Conservation (phyloP, 495 filamentous ascomycete species). For the Penicillium chermesinum region DNA sequence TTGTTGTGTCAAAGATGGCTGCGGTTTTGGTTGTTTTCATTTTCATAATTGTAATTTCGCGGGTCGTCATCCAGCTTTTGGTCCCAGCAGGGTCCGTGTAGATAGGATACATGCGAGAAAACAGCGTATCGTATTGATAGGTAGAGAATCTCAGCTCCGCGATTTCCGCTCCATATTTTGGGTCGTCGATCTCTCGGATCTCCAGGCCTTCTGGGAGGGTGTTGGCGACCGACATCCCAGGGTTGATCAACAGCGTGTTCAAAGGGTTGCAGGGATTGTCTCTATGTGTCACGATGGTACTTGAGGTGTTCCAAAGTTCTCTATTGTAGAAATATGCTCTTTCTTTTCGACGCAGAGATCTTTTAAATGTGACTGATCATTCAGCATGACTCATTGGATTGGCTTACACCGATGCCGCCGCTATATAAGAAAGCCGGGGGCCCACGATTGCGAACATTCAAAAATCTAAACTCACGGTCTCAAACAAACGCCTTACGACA, state of each 20-base stretch:
- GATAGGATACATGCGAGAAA: background rate
- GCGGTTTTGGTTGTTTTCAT: background rate
- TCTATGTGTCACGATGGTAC: too few relatives aligned
- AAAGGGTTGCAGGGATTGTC: background rate
- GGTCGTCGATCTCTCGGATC: background rate
- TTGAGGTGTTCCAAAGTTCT: too few relatives aligned
- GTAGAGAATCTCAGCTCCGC: background rate
- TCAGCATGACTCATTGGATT: too few relatives aligned
- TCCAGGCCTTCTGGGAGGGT: background rate
- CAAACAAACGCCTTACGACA: too few relatives aligned
- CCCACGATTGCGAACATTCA: too few relatives aligned
- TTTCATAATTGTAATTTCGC: background rate
- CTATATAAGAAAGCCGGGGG: too few relatives aligned
- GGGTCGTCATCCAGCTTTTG: background rate
- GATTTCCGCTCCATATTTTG: slow-evolving; percentile 2
- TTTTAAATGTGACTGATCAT: too few relatives aligned
- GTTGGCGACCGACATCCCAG: background rate
- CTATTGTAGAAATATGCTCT: too few relatives aligned
- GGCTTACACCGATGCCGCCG: too few relatives aligned
- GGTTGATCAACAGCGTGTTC: background rate
- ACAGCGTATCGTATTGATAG: background rate
- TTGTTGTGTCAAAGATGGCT: background rate
- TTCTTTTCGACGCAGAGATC: too few relatives aligned
- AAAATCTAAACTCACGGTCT: too few relatives aligned
- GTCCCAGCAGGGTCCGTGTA: background rate